Conservation (phyloP, 1,284 basidiomycete species). For the Porogramme epimiltina region DNA sequence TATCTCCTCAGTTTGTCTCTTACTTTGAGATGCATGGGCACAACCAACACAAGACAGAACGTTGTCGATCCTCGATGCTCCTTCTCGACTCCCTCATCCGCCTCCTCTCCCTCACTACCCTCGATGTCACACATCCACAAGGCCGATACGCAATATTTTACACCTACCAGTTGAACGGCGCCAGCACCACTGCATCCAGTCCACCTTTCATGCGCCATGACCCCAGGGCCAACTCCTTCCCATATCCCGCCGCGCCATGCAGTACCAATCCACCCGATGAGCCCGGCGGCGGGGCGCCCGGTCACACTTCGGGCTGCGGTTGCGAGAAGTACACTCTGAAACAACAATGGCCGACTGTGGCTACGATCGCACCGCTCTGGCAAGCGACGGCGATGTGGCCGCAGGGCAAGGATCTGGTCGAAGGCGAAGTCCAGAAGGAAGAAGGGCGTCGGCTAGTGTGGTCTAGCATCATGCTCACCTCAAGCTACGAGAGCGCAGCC, state of each 20-base stretch:
- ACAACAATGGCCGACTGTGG: constrained; percentile 46
- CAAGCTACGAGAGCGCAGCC: constrained; percentile 55
- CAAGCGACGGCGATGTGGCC: constrained; percentile 65
- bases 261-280: no score
- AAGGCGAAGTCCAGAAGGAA: constrained; percentile 65
- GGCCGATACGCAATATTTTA: constrained; percentile 1
- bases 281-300: no score
- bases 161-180: background rate
- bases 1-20: constrained; percentile 52
- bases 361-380: constrained; percentile 63
- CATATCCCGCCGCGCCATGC: no score
- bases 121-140: constrained; percentile 1
- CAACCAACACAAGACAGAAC: constrained; percentile 50
- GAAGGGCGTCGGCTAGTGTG: constrained; percentile 69
- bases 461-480: constrained; percentile 62
- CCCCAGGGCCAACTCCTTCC: no score
- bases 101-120: constrained; percentile 50
- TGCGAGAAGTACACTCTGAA: constrained; percentile 55
- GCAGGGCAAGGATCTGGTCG: constrained; percentile 45
- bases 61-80: constrained; percentile 55
- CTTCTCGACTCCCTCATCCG: constrained; percentile 70
- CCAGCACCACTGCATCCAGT: no score
- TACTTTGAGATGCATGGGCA: constrained; percentile 73
- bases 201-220: no score
- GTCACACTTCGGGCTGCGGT: constrained; percentile 36